These are phyloP conservation scores for Candida sp. DNA, from an alignment of 1,139 yeast species.

Conservation along the genomic window DNA sequence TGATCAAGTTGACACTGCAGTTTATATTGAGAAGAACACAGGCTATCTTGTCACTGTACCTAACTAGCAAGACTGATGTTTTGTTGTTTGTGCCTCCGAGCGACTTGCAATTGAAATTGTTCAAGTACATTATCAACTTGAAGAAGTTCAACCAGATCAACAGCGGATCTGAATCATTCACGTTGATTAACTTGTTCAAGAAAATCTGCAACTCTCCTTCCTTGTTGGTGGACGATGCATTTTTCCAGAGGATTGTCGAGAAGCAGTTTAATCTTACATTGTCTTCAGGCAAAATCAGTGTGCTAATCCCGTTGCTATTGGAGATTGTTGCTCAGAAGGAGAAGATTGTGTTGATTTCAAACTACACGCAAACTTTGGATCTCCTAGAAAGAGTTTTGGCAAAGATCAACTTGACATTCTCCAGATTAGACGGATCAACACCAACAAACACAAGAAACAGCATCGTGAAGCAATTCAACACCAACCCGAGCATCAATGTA, in stretches of 20 bases:
- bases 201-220: slow-evolving; percentile 88
- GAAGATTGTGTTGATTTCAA: slow-evolving; percentile 86
- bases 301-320: slow-evolving; percentile 56
- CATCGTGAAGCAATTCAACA: slow-evolving; percentile 75
- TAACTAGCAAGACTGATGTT: slow-evolving; percentile 82
- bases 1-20: slow-evolving; percentile 63
- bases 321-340: slow-evolving; percentile 52
- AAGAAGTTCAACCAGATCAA: slow-evolving; percentile 9
- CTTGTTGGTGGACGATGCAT: slow-evolving; percentile 50
- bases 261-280: slow-evolving; percentile 10
- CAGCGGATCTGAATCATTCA: slow-evolving; percentile 51
- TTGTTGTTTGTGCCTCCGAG: slow-evolving; percentile 84
- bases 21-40: slow-evolving; percentile 83
- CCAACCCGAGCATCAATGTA: slow-evolving; percentile 49
- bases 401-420: slow-evolving; percentile 52
- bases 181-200: slow-evolving; percentile 74
- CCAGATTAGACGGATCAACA: slow-evolving; percentile 86
- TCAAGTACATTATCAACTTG: slow-evolving; percentile 44
- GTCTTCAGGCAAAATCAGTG: slow-evolving; percentile 60
- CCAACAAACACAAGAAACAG: slow-evolving; percentile 66
- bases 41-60: slow-evolving; percentile 59
- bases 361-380: slow-evolving; percentile 88
- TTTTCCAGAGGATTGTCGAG: slow-evolving; percentile 25
- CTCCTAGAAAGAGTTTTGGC: slow-evolving; percentile 63
- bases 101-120: slow-evolving; percentile 56